Evolutionary conservation across 805 yeast genomes (phyloP), one percentile per base, ranked within the genome.

Genomic region (Yamadazyma scolyti): DNA sequence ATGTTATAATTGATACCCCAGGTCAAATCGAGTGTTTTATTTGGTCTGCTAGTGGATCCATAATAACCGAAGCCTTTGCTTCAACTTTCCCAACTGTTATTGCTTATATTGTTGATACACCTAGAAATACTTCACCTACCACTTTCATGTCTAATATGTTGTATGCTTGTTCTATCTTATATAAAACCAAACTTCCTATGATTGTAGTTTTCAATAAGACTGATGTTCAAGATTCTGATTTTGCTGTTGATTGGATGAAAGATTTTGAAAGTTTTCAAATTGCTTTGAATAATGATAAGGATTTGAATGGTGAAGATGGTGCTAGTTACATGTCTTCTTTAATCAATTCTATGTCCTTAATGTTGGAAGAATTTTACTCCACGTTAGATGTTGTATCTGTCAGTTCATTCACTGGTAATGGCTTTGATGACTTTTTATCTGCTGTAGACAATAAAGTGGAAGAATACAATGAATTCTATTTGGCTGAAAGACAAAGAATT

Each of bases 1-100:
- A 88, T 54, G 84, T 89, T 42, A 80, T 93, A 21, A 76, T 90
- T 30, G 99, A 93, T 60, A 93, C 99, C 1, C 99, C 99, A 0
- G 99, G 99, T 9, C 99, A 93, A 60, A 93, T 93, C 40, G 99
- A 93, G 59, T 89, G 97, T 63, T 93, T 93, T 56, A 88, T 93
- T 25, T 93, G 99, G 98, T 81, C 94, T 27, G 98, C 98, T 0
- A 84, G 96, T 14, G 99, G 99, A 9, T 75, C 96, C 14, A 93
- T 93, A 40, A 83, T 93, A 37, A 90, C 97, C 1, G 98, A 93
- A 54, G 88, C 97, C 0, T 85, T 93, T 62, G 98, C 97, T 1
- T 82, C 95, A 0, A 78, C 94, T 4, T 86, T 87, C 55, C 99
- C 99, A 11, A 93, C 98, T 0, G 86, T 93, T 16, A 77, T 93